Conservation (phyloP, 2,329 filamentous ascomycete genomes). For the Talaromyces sp. region DNA sequence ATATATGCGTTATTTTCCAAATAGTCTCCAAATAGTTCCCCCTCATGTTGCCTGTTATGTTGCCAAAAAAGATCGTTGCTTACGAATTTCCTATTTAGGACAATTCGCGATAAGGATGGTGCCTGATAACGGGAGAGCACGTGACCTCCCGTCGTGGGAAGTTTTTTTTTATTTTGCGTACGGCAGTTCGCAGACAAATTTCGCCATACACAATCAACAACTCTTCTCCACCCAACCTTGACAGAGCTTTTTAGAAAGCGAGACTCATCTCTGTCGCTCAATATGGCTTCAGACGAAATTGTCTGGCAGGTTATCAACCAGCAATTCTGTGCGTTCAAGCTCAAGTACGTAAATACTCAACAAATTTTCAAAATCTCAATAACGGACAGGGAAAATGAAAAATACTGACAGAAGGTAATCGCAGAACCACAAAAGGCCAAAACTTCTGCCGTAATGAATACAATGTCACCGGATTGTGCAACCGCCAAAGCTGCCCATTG, state of each 20-base stretch:
- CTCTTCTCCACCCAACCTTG: constrained; percentile 14
- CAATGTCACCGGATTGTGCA: constrained; percentile 80
- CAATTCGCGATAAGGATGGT: not conserved
- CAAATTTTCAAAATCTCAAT: constrained; percentile 1
- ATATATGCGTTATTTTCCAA: not conserved
- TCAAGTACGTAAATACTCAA: constrained; percentile 61
- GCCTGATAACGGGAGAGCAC: constrained; percentile 22
- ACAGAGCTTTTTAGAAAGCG: constrained; percentile 19
- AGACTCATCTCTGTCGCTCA: not conserved
- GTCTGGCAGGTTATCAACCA: constrained; percentile 97
- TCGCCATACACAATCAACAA: not conserved
- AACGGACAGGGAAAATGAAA: not conserved
- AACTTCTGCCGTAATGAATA: constrained; percentile 96
- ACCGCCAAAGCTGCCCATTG: constrained; percentile 82
- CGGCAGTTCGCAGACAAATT: not conserved
- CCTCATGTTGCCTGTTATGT: too few relatives aligned
- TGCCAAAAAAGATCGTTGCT: not conserved
- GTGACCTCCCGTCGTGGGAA: constrained; percentile 15
- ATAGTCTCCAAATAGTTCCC: not conserved
- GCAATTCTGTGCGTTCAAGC: constrained; percentile 90
- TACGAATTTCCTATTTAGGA: constrained; percentile 14
- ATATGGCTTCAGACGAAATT: constrained; percentile 76
- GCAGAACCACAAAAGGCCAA: constrained; percentile 75
- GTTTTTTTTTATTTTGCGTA: constrained; percentile 15
- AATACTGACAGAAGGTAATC: constrained; percentile 15